Conservation (phyloP, 1,139 yeast genomes). For the Pichia sp. region DNA sequence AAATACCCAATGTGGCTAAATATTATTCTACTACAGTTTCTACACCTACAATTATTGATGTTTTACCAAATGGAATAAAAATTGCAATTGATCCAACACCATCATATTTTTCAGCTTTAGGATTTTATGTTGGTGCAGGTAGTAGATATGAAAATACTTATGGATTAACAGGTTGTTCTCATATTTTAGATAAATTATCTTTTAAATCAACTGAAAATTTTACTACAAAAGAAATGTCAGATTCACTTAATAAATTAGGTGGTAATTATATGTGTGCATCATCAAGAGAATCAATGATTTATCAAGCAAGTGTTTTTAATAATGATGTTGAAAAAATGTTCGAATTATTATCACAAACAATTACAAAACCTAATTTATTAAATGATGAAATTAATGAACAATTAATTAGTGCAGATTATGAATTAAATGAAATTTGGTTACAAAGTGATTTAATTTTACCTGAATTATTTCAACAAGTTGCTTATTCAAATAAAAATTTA, state of each 20-base stretch:
- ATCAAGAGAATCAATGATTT: constrained; percentile 84
- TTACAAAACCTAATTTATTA: constrained; percentile 60
- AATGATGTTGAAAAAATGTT: constrained; percentile 81
- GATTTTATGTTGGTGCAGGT: constrained; percentile 87
- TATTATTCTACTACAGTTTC: neutral
- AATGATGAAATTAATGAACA: constrained; percentile 72
- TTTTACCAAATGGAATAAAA: constrained; percentile 69
- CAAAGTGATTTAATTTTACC: constrained; percentile 88
- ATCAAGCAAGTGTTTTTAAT: constrained; percentile 92
- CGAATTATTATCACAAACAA: constrained; percentile 72
- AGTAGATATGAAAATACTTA: constrained; percentile 66
- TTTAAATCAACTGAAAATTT: constrained; percentile 70
- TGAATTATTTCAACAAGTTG: constrained; percentile 79
- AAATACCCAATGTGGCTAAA: neutral
- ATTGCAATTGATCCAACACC: constrained; percentile 84
- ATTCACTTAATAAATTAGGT: constrained; percentile 71
- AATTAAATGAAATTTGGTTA: constrained; percentile 70
- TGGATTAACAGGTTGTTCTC: constrained; percentile 63
- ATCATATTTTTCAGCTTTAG: constrained; percentile 87
- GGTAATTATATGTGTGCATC: constrained; percentile 95
- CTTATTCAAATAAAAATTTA: constrained; percentile 64
- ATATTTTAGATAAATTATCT: constrained; percentile 78
- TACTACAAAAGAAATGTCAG: constrained; percentile 66
- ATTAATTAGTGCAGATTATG: constrained; percentile 69
- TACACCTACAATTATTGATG: constrained; percentile 25